phyloP scores from a whole-genome alignment of 768 basidiomycete genomes.

The Fomitopsis pulvina region DNA sequence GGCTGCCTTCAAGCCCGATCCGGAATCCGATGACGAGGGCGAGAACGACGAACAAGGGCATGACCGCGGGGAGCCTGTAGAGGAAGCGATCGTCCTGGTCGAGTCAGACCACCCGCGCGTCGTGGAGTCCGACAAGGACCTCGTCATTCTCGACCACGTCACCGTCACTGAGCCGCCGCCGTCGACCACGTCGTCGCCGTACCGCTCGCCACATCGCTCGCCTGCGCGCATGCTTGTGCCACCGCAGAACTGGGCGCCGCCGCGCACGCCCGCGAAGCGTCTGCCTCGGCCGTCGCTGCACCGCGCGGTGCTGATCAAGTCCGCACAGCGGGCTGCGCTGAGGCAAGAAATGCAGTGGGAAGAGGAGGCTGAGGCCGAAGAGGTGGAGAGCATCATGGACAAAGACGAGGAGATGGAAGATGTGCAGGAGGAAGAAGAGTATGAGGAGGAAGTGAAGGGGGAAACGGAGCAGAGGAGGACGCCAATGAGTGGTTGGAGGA shows the following conservation, averaged over 20 bases:
- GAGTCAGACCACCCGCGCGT: conserved; percentile 62
- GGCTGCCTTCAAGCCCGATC: conserved; percentile 17
- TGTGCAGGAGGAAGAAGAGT: conserved; percentile 20
- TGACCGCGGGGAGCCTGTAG: conserved; percentile 29
- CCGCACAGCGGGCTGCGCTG: conserved; percentile 55
- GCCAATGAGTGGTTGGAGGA: conserved; percentile 24
- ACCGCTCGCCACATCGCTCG: not conserved
- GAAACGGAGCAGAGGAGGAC: conserved; percentile 21
- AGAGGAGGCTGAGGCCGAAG: conserved; percentile 44
- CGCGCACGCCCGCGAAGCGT: conserved; percentile 21
- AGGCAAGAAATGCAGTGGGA: conserved; percentile 44
- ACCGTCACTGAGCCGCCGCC: conserved; percentile 24
- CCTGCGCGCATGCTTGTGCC: conserved; percentile 6
- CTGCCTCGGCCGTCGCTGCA: conserved; percentile 46
- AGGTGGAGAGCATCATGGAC: conserved; percentile 34
- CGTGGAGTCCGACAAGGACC: conserved; percentile 58
- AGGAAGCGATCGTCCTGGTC: conserved; percentile 44
- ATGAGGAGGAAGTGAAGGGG: conserved; percentile 19
- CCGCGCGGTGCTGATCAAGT: conserved; percentile 63
- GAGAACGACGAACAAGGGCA: conserved; percentile 37
- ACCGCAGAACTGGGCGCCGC: conserved; percentile 8
- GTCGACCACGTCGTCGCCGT: conserved; percentile 5
- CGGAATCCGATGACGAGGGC: not conserved
- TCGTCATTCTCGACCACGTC: conserved; percentile 70
- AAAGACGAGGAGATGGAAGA: conserved; percentile 25